phyloP scores from a whole-genome alignment of 768 basidiomycete genomes.

The Tricholoma bakamatsutake region DNA sequence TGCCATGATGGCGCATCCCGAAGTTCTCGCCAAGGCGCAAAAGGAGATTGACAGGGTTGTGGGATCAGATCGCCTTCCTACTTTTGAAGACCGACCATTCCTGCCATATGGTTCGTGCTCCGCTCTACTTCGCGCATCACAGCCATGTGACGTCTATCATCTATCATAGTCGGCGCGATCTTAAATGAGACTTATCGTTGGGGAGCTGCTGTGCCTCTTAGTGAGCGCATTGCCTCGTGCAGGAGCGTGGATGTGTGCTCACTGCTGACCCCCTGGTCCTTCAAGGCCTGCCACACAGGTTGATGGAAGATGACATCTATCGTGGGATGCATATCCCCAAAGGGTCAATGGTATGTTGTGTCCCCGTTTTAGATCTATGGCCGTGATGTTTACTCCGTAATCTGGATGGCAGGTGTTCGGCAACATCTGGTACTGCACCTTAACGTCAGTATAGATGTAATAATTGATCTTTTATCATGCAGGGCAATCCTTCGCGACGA shows the following conservation, averaged over 20 bases:
- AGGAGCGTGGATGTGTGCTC: neutral
- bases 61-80: conserved; percentile 52
- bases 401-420: conserved; percentile 35
- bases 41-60: conserved; percentile 59
- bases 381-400: conserved; percentile 6
- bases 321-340: conserved; percentile 52
- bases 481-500: conserved; percentile 50
- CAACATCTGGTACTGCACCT: conserved; percentile 48
- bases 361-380: neutral
- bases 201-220: conserved; percentile 52
- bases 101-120: conserved; percentile 46
- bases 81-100: conserved; percentile 45
- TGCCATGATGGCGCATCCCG: conserved; percentile 59
- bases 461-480: neutral
- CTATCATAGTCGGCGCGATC: conserved; percentile 44
- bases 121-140: neutral
- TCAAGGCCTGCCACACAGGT: conserved; percentile 55
- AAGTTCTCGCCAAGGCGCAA: conserved; percentile 51
- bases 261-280: neutral
- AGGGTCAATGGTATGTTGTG: conserved; percentile 45
- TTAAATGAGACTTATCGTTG: conserved; percentile 52
- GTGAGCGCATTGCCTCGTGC: conserved; percentile 25
- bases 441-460: neutral
- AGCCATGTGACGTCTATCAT: neutral
- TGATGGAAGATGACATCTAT: conserved; percentile 64